Conservation (phyloP, 495 filamentous ascomycete species). For the Aspergillus haitiensis region DNA sequence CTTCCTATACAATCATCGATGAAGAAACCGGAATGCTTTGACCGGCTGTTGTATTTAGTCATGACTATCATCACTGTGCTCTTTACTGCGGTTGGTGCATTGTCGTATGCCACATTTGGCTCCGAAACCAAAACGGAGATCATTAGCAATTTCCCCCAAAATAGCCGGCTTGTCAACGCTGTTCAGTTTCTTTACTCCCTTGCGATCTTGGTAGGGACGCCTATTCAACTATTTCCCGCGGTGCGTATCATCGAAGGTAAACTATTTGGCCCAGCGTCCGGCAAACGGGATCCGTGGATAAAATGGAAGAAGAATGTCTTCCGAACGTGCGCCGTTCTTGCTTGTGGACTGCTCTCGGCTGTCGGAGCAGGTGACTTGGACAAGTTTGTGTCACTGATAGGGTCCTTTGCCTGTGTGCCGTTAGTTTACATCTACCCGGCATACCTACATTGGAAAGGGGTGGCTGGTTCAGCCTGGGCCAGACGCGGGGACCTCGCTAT, state of each 20-base stretch:
- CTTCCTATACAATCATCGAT: constrained; percentile 94
- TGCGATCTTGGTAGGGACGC: constrained; percentile 84
- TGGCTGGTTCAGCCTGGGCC: constrained; percentile 48
- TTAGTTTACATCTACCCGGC: constrained; percentile 92
- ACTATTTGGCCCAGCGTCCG: constrained; percentile 67
- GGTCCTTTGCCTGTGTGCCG: constrained; percentile 91
- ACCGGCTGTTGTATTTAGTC: constrained; percentile 71
- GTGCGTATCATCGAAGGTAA: constrained; percentile 64
- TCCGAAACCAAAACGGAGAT: constrained; percentile 87
- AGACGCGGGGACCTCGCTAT: constrained; percentile 55
- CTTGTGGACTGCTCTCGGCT: constrained; percentile 81
- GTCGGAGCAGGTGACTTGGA: constrained; percentile 83
- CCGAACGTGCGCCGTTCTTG: constrained; percentile 74
- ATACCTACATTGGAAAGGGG: constrained; percentile 58
- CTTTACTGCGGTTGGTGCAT: constrained; percentile 80
- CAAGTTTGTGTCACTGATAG: constrained; percentile 90
- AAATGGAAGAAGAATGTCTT: constrained; percentile 97
- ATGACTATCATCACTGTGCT: constrained; percentile 88
- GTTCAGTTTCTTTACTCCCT: constrained; percentile 89
- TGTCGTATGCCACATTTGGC: constrained; percentile 92
- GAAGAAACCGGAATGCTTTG: constrained; percentile 79
- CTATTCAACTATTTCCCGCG: constrained; percentile 91
- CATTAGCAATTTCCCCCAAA: constrained; percentile 86
- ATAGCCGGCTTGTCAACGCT: constrained; percentile 81
- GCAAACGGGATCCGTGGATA: constrained; percentile 84